Evolutionary conservation across 2,329 filamentous ascomycete species (phyloP).

Genomic region (Chrysosporium queenslandicum): DNA sequence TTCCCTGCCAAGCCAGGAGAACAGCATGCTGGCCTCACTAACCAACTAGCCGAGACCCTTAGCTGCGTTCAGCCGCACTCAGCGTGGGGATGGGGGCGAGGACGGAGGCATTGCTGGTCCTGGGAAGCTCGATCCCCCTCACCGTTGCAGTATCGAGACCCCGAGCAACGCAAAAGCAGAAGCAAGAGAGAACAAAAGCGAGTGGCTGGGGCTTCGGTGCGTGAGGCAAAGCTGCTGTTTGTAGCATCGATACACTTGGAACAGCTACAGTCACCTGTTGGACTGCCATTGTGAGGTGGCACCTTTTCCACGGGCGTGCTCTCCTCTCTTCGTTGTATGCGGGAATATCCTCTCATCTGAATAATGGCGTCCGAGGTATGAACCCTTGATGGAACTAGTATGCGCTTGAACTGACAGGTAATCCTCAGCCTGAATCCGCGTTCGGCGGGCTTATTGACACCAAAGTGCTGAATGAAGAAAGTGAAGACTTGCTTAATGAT

Average conservation of each 20-base stretch:
- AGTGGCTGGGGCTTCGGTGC: too few relatives aligned
- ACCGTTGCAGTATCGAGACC: background rate
- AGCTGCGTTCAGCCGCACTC: background rate
- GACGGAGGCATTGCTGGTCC: background rate
- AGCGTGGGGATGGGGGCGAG: background rate
- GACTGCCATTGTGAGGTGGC: too few relatives aligned
- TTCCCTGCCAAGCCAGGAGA: background rate
- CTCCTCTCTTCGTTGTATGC: background rate
- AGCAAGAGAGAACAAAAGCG: too few relatives aligned
- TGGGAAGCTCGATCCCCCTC: background rate
- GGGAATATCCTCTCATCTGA: background rate
- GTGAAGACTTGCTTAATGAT: conserved; percentile 9
- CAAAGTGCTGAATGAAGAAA: background rate
- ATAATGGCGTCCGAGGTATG: conserved; percentile 3
- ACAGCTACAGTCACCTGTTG: too few relatives aligned
- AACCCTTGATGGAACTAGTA: background rate
- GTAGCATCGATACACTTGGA: too few relatives aligned
- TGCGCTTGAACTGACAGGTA: background rate
- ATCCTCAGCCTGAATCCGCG: background rate
- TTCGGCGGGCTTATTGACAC: background rate
- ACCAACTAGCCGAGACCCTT: background rate
- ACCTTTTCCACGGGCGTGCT: background rate
- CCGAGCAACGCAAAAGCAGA: too few relatives aligned
- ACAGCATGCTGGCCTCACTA: background rate
- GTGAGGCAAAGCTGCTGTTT: too few relatives aligned